Evolutionary conservation across 2,329 filamentous ascomycete genomes (phyloP), one percentile per base, ranked within the genome.

Genomic region (Teratosphaeria viscida): DNA sequence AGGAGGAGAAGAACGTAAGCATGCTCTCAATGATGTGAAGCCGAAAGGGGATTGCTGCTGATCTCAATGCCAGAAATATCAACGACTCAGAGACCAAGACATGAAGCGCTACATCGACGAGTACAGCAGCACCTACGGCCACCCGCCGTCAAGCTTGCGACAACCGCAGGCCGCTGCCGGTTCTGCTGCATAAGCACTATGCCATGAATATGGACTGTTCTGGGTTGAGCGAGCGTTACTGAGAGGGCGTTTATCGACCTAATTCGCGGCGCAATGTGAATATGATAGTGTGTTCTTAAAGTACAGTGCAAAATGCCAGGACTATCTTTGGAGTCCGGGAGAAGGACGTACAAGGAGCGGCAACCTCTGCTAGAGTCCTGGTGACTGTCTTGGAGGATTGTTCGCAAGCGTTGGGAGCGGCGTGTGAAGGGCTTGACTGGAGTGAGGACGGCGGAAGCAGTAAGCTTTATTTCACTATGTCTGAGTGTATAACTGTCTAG

Each of bases 1-100:
- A 70, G 10, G 67, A 63, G n/a, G 76, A 82, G 66, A 81, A 78
- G 67, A 72, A 81, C 74, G 80, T 81, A 61, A 63, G 68, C 23
- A 55, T 55, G 19, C 16, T n/a, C 1, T 23, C 10, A 11, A 16
- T 16, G 53, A 29, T 23, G 7, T 55, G 23, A 23, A 5, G 12
- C 6, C n/a, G 12, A n/a, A n/a, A 8, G 2, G 7, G 53, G 23
- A 23, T 23, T 23, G 23, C 23, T 23, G 23, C 23, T 23, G 23
- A 23, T 23, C 1, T 23, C 23, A 23, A 23, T 23, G 19, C 11
- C 39, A 58, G 57, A 58, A 58, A 54, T 58, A 58, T 29, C 12
- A 58, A 29, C 32, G 10, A 12, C 57, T 58, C 47, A 8, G 35
- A 6, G 26, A 54, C 5, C 19, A 53, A 35, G 57, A 58, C 11